Conservation (phyloP, 306 rosid genomes). For the Potentilla sterilis region DNA sequence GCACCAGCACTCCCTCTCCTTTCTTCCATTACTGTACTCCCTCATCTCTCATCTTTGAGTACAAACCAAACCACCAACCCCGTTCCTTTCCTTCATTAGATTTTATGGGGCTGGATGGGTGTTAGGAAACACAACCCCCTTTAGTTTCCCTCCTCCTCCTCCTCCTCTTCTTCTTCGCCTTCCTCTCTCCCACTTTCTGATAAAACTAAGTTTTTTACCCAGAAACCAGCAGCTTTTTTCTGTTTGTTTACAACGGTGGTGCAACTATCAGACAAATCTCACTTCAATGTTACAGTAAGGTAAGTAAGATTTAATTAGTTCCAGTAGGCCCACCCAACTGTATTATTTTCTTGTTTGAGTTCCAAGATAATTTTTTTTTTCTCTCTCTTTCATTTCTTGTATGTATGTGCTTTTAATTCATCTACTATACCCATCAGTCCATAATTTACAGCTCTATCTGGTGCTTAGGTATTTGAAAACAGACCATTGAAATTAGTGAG, state of each 20-base stretch:
- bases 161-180: conserved; percentile 1
- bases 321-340: conserved; percentile 37
- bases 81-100: conserved; percentile 34
- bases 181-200: conserved; percentile 18
- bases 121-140: conserved; percentile 63
- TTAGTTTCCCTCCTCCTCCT: conserved; percentile 5
- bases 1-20: conserved; percentile 10
- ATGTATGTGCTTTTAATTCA: neutral
- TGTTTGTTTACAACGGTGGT: conserved; percentile 16
- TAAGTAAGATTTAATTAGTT: conserved; percentile 26
- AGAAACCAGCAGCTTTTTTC: conserved; percentile 4
- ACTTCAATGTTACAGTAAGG: conserved; percentile 26
- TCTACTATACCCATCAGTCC: conserved; percentile 6
- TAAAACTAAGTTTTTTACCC: conserved; percentile 8
- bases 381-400: neutral
- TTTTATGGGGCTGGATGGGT: conserved; percentile 56
- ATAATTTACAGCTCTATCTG: conserved; percentile 21
- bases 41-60: conserved; percentile 41
- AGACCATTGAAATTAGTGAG: conserved; percentile 41
- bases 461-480: conserved; percentile 35
- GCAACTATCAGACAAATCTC: conserved; percentile 38
- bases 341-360: conserved; percentile 15
- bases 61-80: conserved; percentile 30
- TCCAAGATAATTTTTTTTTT: neutral
- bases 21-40: neutral